A percentile compares a stretch with the other conserved stretches of the same genome.
Conservation (phyloP, 192 early-diverging fungal genomes). For the Powellomyces hirtus region DNA sequence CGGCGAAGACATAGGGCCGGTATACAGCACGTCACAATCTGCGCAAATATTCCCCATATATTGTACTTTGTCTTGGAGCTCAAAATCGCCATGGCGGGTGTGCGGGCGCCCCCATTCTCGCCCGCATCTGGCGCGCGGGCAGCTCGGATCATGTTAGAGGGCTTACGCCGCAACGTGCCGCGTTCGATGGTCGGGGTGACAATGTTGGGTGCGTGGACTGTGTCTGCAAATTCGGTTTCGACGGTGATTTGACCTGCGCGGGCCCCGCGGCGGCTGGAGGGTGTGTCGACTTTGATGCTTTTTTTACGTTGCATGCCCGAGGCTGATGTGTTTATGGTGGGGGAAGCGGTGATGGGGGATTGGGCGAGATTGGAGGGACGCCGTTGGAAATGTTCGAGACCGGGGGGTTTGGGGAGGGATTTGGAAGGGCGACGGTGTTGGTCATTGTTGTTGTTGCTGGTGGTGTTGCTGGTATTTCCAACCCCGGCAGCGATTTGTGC, state of each 20-base stretch:
- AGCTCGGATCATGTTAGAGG: conserved; percentile 12
- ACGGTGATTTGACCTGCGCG: not conserved
- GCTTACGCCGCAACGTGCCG: not conserved
- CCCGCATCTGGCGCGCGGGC: conserved; percentile 1
- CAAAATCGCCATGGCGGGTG: conserved; percentile 10
- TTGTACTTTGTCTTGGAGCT: not conserved
- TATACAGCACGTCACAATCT: conserved; percentile 71
- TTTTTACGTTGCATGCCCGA: not conserved
- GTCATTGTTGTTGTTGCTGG: too few species aligned
- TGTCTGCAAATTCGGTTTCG: not conserved
- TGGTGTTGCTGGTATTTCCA: too few species aligned
- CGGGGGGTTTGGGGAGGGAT: not conserved
- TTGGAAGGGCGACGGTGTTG: too few species aligned
- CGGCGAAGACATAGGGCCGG: conserved; percentile 59
- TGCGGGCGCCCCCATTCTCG: conserved; percentile 12
- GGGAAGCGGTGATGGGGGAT: not conserved
- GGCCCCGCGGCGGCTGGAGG: not conserved
- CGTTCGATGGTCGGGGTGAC: not conserved
- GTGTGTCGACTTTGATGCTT: conserved; percentile 12
- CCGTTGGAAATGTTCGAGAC: not conserved
- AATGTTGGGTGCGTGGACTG: not conserved
- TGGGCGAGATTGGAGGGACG: not conserved
- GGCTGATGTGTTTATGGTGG: not conserved
- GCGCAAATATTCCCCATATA: conserved; percentile 71
- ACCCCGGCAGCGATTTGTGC: not conserved